A percentile compares a stretch with the other conserved stretches of the same genome.
phyloP scores from a whole-genome alignment of 116 monocot genomes.

The Posidonia oceanica region DNA sequence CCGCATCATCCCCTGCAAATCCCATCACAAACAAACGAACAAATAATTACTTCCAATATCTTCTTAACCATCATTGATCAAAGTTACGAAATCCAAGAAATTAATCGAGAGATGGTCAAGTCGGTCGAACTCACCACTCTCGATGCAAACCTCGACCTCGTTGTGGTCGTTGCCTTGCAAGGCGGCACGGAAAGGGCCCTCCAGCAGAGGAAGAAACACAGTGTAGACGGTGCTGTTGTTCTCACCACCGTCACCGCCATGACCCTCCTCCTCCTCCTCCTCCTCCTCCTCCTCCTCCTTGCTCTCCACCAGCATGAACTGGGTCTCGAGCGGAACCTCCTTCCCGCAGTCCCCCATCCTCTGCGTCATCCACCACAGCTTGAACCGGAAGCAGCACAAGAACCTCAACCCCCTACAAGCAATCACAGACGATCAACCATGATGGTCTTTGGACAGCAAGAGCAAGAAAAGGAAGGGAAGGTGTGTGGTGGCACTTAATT shows the following conservation, averaged over 20 bases:
- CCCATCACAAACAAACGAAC: not conserved
- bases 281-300: too few species aligned
- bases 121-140: conserved; percentile 43
- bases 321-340: conserved; percentile 79
- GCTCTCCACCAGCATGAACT: conserved; percentile 70
- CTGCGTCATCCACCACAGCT: conserved; percentile 97
- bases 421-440: not conserved
- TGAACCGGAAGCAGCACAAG: conserved; percentile 83
- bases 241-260: conserved; percentile 10
- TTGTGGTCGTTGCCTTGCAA: conserved; percentile 63
- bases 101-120: not conserved
- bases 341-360: conserved; percentile 53
- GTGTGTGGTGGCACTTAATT: not conserved
- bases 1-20: conserved; percentile 52
- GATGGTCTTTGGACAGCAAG: not conserved
- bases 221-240: conserved; percentile 26
- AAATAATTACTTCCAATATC: not conserved
- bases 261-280: too few species aligned
- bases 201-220: conserved; percentile 64
- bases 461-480: not conserved
- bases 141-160: conserved; percentile 61
- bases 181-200: conserved; percentile 56
- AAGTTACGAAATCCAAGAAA: not conserved
- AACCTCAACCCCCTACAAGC: conserved; percentile 45
- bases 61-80: too few species aligned